A percentile compares a stretch with the other conserved stretches of the same genome.
Evolutionary conservation across 192 early-diverging fungal genomes (phyloP).

Genomic region (Umbelopsis sp.): DNA sequence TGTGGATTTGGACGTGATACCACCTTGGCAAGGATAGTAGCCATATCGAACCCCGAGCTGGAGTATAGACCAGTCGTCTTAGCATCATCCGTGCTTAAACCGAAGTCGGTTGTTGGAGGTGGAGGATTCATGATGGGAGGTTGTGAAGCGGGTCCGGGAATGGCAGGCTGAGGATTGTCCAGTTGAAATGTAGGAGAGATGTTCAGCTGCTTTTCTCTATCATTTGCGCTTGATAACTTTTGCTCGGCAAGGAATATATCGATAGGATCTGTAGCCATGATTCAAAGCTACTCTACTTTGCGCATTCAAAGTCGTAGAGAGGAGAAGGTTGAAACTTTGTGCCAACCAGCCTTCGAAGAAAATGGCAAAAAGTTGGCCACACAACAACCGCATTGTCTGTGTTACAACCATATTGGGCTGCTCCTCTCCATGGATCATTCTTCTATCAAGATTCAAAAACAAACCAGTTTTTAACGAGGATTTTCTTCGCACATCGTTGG

Average conservation of each 20-base stretch:
- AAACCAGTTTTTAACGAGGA: too few relatives aligned
- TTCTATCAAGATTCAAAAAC: too few relatives aligned
- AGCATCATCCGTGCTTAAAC: not conserved
- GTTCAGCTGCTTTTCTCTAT: not conserved
- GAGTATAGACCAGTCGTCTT: conserved; percentile 45
- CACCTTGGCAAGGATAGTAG: conserved; percentile 15
- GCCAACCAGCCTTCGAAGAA: too few relatives aligned
- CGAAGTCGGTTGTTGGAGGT: not conserved
- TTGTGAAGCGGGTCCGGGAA: not conserved
- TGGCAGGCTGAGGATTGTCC: not conserved
- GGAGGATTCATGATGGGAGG: not conserved
- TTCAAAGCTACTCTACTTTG: not conserved
- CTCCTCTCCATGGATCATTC: too few relatives aligned
- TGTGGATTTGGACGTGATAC: conserved; percentile 54
- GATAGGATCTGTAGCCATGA: not conserved
- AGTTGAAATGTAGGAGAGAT: not conserved
- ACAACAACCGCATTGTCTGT: too few relatives aligned
- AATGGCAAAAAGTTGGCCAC: too few relatives aligned
- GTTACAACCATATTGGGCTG: too few relatives aligned
- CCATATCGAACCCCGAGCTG: conserved; percentile 52
- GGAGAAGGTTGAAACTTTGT: not conserved
- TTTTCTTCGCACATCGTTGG: too few relatives aligned
- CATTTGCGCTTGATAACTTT: not conserved
- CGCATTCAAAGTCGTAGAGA: not conserved
- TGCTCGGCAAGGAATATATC: not conserved